Evolutionary conservation across 2,329 filamentous ascomycete genomes (phyloP).

Genomic region (Chalaropsis ovoidea): DNA sequence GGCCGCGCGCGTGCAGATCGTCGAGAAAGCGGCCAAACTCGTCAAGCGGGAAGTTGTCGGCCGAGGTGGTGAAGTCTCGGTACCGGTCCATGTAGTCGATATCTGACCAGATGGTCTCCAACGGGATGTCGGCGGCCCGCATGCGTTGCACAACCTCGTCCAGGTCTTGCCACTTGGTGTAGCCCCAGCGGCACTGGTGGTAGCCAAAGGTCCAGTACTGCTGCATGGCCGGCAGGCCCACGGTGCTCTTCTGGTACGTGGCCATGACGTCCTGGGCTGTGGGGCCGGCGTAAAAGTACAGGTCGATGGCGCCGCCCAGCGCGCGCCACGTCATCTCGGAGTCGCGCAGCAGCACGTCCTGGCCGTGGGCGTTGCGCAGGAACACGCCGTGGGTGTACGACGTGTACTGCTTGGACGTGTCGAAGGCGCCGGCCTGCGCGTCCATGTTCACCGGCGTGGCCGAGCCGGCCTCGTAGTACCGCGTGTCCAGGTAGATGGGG

Average conservation of each 20-base stretch:
- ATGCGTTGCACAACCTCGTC: constrained; percentile 59
- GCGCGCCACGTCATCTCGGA: constrained; percentile 61
- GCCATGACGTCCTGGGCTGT: constrained; percentile 57
- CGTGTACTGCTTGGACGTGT: constrained; percentile 44
- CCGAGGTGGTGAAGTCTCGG: constrained; percentile 53
- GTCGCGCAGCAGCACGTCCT: constrained; percentile 57
- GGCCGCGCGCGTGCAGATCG: constrained; percentile 52
- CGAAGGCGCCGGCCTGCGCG: constrained; percentile 31
- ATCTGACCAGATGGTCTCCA: constrained; percentile 66
- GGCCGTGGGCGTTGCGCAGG: constrained; percentile 63
- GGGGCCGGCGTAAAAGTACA: constrained; percentile 70
- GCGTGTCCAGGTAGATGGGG: constrained; percentile 69
- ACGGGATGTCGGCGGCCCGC: constrained; percentile 51
- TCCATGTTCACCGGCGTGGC: constrained; percentile 42
- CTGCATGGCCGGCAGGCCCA: constrained; percentile 66
- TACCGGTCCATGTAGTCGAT: constrained; percentile 57
- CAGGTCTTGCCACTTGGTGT: constrained; percentile 59
- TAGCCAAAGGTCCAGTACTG: constrained; percentile 74
- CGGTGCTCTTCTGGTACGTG: constrained; percentile 56
- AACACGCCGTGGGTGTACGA: constrained; percentile 69
- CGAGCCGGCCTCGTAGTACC: constrained; percentile 53
- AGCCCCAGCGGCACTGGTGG: constrained; percentile 69
- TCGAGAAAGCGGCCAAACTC: constrained; percentile 38
- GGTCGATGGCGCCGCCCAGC: constrained; percentile 65
- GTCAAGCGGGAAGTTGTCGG: constrained; percentile 32